Evolutionary conservation across 2,329 filamentous ascomycete genomes (phyloP).

Genomic region (Calonectria pteridis): DNA sequence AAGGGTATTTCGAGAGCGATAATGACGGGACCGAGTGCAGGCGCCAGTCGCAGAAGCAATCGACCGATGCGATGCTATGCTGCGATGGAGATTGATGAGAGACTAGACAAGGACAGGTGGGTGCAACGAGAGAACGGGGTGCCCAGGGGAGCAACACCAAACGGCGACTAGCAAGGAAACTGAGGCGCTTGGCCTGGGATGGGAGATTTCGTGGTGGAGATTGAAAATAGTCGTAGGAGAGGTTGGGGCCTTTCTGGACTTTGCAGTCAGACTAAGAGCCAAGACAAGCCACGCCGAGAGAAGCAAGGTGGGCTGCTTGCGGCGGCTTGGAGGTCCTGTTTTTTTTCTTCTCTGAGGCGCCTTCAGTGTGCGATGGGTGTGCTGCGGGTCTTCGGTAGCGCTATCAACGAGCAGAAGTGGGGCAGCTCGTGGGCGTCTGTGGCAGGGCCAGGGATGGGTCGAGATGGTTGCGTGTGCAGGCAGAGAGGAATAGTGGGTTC

Average conservation of each 20-base stretch:
- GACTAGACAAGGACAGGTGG: constrained; percentile 30
- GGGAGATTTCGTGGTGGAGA: constrained; percentile 48
- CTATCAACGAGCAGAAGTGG: constrained; percentile 34
- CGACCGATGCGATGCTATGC: constrained; percentile 39
- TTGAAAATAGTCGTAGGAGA: constrained; percentile 38
- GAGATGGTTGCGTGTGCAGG: constrained; percentile 27
- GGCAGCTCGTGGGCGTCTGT: constrained; percentile 32
- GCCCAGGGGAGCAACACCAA: constrained; percentile 36
- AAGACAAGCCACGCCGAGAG: constrained; percentile 24
- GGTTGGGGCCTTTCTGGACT: constrained; percentile 38
- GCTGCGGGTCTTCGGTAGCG: constrained; percentile 20
- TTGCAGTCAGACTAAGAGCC: constrained; percentile 9
- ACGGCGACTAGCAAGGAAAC: constrained; percentile 47
- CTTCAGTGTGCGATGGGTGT: not conserved
- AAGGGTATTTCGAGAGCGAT: constrained; percentile 43
- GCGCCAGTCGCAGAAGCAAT: constrained; percentile 35
- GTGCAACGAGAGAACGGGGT: constrained; percentile 34
- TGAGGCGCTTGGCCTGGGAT: constrained; percentile 36
- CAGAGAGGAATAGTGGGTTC: constrained; percentile 18
- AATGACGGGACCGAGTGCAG: constrained; percentile 36
- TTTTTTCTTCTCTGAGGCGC: constrained; percentile 1
- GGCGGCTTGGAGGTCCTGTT: constrained; percentile 37
- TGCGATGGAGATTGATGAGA: constrained; percentile 34
- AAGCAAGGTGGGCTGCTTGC: constrained; percentile 42
- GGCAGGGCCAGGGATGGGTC: constrained; percentile 23